These are phyloP conservation scores for Sporisorium reilianum DNA, from an alignment of 1,284 basidiomycete genomes.

Conservation along the genomic window DNA sequence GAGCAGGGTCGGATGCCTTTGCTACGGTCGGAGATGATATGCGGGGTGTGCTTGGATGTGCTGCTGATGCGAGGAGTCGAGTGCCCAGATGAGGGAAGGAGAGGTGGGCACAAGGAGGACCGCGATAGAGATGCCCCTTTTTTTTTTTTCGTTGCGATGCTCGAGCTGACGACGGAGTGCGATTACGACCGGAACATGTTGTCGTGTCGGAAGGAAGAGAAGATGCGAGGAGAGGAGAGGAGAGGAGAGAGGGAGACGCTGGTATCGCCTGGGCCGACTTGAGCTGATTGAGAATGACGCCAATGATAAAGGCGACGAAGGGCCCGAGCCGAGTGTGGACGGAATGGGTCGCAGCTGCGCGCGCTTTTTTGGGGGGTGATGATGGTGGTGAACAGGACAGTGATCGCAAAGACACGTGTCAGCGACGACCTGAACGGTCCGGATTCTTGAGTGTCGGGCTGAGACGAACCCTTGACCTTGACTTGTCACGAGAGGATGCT, in stretches of 20 bases:
- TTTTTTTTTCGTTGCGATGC: background rate
- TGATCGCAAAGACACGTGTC: background rate
- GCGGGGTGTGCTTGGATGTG: background rate
- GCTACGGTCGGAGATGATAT: background rate
- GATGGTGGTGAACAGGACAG: background rate
- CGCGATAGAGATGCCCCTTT: background rate
- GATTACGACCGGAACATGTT: conserved; percentile 21
- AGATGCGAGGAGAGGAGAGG: background rate
- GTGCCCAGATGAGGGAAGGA: background rate
- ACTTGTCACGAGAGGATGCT: conserved; percentile 6
- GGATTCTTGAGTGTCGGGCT: background rate
- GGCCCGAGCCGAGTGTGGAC: background rate
- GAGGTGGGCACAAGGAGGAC: background rate
- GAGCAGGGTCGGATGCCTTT: background rate
- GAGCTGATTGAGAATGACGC: background rate
- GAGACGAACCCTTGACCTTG: background rate
- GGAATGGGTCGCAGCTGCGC: background rate
- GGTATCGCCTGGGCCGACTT: background rate
- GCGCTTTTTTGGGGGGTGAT: background rate
- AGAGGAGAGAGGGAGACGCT: too few species aligned
- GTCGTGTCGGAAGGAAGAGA: background rate
- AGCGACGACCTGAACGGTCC: background rate
- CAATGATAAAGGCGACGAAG: background rate
- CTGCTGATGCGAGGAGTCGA: background rate
- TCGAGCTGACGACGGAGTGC: conserved; percentile 1